Percentiles rank a stretch among this genome's conserved stretches.
Evolutionary conservation across 768 basidiomycete genomes (phyloP).

Genomic region (Trametes villosa): DNA sequence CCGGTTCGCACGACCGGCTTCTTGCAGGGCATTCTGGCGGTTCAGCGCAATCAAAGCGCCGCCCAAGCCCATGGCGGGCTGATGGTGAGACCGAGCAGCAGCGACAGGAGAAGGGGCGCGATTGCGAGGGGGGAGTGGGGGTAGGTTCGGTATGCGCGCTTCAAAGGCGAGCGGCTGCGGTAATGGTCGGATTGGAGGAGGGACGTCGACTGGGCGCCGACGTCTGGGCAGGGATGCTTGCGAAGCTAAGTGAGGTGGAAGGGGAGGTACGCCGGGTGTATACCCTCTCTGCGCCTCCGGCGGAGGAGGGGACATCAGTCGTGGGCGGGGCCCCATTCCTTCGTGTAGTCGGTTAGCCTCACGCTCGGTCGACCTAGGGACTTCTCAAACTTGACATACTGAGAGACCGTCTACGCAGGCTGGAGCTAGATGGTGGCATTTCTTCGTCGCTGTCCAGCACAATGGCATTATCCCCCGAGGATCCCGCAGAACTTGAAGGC

Average conservation of each 20-base stretch:
- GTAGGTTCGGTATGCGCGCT: constrained; percentile 34
- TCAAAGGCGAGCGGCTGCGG: constrained; percentile 59
- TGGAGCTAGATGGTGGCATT: constrained; percentile 20
- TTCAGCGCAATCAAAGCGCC: constrained; percentile 59
- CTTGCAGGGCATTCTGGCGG: constrained; percentile 30
- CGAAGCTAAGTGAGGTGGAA: constrained; percentile 44
- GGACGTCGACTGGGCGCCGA: constrained; percentile 33
- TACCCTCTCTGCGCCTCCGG: constrained; percentile 44
- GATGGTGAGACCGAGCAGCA: constrained; percentile 56
- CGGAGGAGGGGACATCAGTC: constrained; percentile 34
- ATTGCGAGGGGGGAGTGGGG: constrained; percentile 30
- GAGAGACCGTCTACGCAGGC: neutral
- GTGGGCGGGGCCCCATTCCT: constrained; percentile 10
- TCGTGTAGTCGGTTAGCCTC: neutral
- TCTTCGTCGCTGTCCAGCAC: constrained; percentile 47
- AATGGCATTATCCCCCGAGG: constrained; percentile 27
- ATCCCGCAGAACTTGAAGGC: neutral
- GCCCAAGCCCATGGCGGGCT: constrained; percentile 66
- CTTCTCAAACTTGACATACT: neutral
- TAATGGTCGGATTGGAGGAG: constrained; percentile 47
- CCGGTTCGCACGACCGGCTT: constrained; percentile 15
- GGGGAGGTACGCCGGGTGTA: constrained; percentile 61
- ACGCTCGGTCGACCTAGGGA: neutral
- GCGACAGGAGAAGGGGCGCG: constrained; percentile 35
- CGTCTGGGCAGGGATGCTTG: constrained; percentile 45